phyloP scores from a whole-genome alignment of 2,329 filamentous ascomycete genomes.

The Hymenoscyphus occultus region DNA sequence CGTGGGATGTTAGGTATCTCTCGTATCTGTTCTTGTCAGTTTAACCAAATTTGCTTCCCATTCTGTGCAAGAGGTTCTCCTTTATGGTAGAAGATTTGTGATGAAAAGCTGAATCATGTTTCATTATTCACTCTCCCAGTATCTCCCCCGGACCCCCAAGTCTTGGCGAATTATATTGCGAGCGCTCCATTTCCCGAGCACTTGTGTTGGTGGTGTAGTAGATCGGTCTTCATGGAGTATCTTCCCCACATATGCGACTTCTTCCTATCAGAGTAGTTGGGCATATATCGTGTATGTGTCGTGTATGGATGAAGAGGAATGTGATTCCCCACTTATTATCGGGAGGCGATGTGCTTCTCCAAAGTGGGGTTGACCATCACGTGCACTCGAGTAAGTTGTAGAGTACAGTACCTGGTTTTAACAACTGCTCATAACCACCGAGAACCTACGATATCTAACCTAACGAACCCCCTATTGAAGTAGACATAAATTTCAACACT shows the following conservation, averaged over 20 bases:
- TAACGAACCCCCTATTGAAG: no score
- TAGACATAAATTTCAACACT: neutral
- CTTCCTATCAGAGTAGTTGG: neutral
- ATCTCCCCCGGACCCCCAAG: no score
- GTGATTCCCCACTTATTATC: neutral
- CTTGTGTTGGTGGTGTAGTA: no score
- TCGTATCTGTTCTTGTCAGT: neutral
- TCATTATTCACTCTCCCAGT: no score
- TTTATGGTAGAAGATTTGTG: no score
- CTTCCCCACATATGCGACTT: neutral
- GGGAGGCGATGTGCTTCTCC: neutral
- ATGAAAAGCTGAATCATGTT: no score
- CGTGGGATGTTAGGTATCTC: neutral
- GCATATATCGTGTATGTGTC: neutral
- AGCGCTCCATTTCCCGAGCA: no score
- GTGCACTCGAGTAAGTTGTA: neutral
- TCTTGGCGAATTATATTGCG: no score
- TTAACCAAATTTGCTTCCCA: neutral
- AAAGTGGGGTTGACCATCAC: neutral
- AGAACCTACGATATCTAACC: neutral
- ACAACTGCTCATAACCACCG: neutral
- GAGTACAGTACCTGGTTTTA: neutral
- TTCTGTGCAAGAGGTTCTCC: no score
- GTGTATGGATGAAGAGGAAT: neutral
- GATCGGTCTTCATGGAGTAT: neutral